Conservation (phyloP, 345 rosid species). For the Lumnitzera littorea region DNA sequence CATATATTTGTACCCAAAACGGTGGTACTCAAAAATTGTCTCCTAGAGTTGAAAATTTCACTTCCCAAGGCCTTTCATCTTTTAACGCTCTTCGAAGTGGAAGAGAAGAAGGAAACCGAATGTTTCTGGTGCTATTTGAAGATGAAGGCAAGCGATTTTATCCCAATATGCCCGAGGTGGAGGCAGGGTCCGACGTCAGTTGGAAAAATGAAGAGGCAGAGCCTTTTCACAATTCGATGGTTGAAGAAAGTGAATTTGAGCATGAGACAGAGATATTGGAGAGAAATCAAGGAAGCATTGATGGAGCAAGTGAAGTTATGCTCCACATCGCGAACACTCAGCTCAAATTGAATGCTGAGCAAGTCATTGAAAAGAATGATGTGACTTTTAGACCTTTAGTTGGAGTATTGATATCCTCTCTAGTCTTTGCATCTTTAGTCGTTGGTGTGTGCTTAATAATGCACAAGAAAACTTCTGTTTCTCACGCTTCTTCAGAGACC, state of each 20-base stretch:
- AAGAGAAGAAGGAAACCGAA: too few relatives aligned
- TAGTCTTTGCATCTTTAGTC: not conserved
- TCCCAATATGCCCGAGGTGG: too few relatives aligned
- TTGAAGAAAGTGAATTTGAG: not conserved
- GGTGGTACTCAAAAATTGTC: too few relatives aligned
- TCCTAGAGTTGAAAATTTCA: too few relatives aligned
- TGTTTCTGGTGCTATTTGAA: too few relatives aligned
- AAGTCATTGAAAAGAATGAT: not conserved
- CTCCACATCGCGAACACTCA: not conserved
- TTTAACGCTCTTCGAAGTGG: too few relatives aligned
- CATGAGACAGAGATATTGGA: not conserved
- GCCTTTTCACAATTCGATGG: not conserved
- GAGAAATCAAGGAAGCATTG: slow-evolving; percentile 6
- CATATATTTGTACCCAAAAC: slow-evolving; percentile 19
- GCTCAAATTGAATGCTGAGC: not conserved
- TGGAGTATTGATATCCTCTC: not conserved
- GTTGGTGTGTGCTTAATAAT: not conserved
- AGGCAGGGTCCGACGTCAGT: too few relatives aligned
- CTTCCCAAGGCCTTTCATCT: too few relatives aligned
- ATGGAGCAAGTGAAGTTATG: not conserved
- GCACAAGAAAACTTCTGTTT: not conserved
- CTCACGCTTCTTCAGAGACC: slow-evolving; percentile 1
- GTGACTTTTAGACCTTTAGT: not conserved
- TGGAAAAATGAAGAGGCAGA: not conserved
- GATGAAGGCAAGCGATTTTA: too few relatives aligned